Conservation (phyloP, 2,329 filamentous ascomycete species). For the Cyanodermella asteris region DNA sequence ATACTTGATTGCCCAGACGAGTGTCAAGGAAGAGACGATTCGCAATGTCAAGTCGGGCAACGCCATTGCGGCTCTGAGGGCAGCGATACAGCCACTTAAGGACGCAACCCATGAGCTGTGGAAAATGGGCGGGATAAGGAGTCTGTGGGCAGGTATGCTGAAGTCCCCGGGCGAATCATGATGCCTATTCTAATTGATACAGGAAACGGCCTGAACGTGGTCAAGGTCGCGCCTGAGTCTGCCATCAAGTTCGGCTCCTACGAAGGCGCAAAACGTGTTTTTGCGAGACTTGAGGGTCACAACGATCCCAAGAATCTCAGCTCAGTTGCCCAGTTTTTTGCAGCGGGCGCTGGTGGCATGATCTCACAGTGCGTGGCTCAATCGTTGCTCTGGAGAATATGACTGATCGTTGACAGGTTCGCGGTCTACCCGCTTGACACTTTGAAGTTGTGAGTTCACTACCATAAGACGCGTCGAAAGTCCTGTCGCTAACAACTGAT, state of each 20-base stretch:
- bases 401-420: slow-evolving; percentile 36
- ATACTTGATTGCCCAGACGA: slow-evolving; percentile 83
- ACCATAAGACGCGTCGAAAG: slow-evolving; percentile 1
- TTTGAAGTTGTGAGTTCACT: slow-evolving; percentile 31
- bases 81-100: slow-evolving; percentile 45
- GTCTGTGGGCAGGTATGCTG: slow-evolving; percentile 69
- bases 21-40: slow-evolving; percentile 34
- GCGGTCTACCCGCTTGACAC: slow-evolving; percentile 83
- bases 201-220: slow-evolving; percentile 90
- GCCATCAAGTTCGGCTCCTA: slow-evolving; percentile 97
- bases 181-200: slow-evolving; percentile 7
- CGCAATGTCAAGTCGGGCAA: slow-evolving; percentile 49
- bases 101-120: slow-evolving; percentile 61
- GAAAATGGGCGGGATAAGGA: slow-evolving; percentile 64
- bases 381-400: slow-evolving; percentile 1
- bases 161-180: background rate
- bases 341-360: slow-evolving; percentile 82
- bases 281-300: slow-evolving; percentile 75
- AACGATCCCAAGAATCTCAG: slow-evolving; percentile 59
- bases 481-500: slow-evolving; percentile 6
- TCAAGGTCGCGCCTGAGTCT: slow-evolving; percentile 97
- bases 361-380: slow-evolving; percentile 51
- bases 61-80: slow-evolving; percentile 39
- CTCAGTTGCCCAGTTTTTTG: slow-evolving; percentile 69
- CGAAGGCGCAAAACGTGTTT: slow-evolving; percentile 74